These are phyloP conservation scores for Lactarius deliciosus DNA, from an alignment of 768 basidiomycete species.

Conservation along the genomic window DNA sequence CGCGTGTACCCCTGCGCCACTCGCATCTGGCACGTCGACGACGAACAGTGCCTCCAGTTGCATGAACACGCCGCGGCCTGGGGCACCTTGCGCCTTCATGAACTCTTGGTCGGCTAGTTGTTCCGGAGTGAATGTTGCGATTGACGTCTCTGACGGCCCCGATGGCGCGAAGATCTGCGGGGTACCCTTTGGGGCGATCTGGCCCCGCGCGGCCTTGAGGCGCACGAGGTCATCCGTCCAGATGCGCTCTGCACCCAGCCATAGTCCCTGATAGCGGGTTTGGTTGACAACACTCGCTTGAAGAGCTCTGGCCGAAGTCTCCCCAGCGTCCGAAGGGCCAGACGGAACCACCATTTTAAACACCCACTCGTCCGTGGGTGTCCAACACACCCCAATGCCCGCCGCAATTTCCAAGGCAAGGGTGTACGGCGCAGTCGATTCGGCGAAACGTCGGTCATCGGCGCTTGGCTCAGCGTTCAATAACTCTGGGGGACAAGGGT, in stretches of 20 bases:
- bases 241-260: conserved; percentile 89
- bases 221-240: conserved; percentile 86
- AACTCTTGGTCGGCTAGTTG: conserved; percentile 22
- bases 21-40: conserved; percentile 48
- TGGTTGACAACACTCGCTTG: conserved; percentile 40
- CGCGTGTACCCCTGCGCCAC: conserved; percentile 43
- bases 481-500: conserved; percentile 44
- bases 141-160: conserved; percentile 43
- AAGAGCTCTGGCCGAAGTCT: not conserved
- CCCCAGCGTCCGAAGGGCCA: not conserved
- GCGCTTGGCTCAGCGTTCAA: conserved; percentile 6
- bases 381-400: conserved; percentile 62
- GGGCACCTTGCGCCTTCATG: conserved; percentile 45
- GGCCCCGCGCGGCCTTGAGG: conserved; percentile 64
- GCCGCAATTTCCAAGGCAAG: conserved; percentile 73
- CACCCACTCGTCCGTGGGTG: conserved; percentile 71
- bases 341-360: conserved; percentile 49
- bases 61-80: conserved; percentile 69
- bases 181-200: conserved; percentile 65
- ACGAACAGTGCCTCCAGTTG: conserved; percentile 62
- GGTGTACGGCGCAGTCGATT: conserved; percentile 62
- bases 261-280: conserved; percentile 72
- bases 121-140: conserved; percentile 24
- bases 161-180: conserved; percentile 60
- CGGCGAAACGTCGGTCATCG: conserved; percentile 41